phyloP scores from a whole-genome alignment of 352 stramenopile genomes.

The Phytophthora litchii region DNA sequence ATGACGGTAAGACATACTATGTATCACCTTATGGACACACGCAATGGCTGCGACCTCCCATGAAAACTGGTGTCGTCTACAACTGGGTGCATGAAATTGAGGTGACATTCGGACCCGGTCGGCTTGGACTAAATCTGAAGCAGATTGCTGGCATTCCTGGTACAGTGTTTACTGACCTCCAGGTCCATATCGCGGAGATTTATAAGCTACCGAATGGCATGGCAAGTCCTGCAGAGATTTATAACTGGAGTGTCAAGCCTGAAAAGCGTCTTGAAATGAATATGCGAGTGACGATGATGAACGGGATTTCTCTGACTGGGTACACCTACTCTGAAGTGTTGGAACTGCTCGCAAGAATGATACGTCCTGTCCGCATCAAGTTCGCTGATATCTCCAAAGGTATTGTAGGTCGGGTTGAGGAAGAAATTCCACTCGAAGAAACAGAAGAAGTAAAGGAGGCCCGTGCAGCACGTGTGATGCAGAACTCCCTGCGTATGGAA shows the following conservation, averaged over 20 bases:
- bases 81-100: constrained; percentile 87
- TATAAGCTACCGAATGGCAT: constrained; percentile 86
- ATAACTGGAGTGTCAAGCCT: constrained; percentile 91
- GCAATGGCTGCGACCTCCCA: constrained; percentile 79
- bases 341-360: constrained; percentile 70
- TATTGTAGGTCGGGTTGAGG: constrained; percentile 83
- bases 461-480: constrained; percentile 55
- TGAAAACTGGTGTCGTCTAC: constrained; percentile 79
- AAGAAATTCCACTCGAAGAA: constrained; percentile 64
- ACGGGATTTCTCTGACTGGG: constrained; percentile 71
- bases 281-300: constrained; percentile 87
- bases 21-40: constrained; percentile 85
- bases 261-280: constrained; percentile 82
- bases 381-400: constrained; percentile 84
- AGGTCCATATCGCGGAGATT: constrained; percentile 83
- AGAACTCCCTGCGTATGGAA: constrained; percentile 71
- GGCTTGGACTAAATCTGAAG: constrained; percentile 84
- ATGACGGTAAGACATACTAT: constrained; percentile 87
- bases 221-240: constrained; percentile 86
- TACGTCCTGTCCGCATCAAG: constrained; percentile 77
- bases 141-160: constrained; percentile 79
- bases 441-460: constrained; percentile 75
- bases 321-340: constrained; percentile 85
- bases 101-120: constrained; percentile 79
- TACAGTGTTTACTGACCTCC: constrained; percentile 70